Conservation (phyloP, 2,329 filamentous ascomycete species). For the Colletotrichum noveboracense region DNA sequence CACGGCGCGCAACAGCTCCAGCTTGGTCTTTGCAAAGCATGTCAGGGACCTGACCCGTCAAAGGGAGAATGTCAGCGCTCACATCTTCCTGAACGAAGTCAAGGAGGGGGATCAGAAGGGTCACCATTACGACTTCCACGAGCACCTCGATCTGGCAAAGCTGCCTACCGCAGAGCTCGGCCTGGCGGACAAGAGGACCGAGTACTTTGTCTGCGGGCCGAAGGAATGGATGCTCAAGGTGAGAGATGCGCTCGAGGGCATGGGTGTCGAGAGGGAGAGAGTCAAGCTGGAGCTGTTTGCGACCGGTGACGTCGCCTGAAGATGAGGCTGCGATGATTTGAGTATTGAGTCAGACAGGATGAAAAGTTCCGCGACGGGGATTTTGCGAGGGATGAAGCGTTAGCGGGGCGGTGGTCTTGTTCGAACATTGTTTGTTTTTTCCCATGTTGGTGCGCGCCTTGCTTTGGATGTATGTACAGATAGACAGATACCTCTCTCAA, state of each 20-base stretch:
- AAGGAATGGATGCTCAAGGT: constrained; percentile 71
- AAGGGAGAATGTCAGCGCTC: constrained; percentile 52
- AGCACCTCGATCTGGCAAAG: constrained; percentile 62
- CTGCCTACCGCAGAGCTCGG: constrained; percentile 61
- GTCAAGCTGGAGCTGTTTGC: constrained; percentile 73
- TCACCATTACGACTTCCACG: constrained; percentile 62
- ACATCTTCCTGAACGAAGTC: constrained; percentile 64
- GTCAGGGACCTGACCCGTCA: constrained; percentile 47
- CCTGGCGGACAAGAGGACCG: constrained; percentile 55
- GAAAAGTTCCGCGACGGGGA: background rate
- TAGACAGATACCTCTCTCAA: constrained; percentile 15
- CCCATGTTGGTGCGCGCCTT: background rate
- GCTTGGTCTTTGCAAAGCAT: constrained; percentile 60
- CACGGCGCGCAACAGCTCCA: constrained; percentile 54
- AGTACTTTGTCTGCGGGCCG: constrained; percentile 78
- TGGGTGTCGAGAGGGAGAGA: constrained; percentile 62
- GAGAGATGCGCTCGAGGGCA: constrained; percentile 53
- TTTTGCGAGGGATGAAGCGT: constrained; percentile 12
- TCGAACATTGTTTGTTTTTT: background rate
- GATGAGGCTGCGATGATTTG: background rate
- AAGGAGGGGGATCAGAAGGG: constrained; percentile 49
- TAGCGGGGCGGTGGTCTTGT: background rate
- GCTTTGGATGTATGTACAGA: background rate
- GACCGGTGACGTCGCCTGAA: constrained; percentile 50
- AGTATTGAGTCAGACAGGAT: background rate